Base-by-base conservation (phyloP, 2,329 filamentous ascomycete genomes). In the Apiospora marii region DNA sequence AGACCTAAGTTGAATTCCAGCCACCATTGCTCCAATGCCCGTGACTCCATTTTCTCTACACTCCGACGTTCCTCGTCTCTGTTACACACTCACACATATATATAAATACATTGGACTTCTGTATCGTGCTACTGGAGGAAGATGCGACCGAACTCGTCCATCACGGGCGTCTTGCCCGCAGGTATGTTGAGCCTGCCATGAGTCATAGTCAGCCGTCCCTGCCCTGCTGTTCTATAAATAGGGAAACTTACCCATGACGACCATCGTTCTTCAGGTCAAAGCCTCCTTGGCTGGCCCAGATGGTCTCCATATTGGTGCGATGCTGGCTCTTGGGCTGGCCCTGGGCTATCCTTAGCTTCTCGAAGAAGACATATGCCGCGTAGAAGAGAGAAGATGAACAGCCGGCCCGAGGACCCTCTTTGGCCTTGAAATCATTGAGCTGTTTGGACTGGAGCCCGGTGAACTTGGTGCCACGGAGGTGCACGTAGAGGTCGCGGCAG, bases 321-420 rank as follows among this genome's bases (percentile, higher is more conserved):
- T 87, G 84, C 74, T 85, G 84, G 34, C 78, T 84, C 83, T 90
- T 90, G 24, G 85, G 82, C 80, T 87, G 89, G 0, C 82, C 81
- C 75, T 88, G 83, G 74, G 83, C 83, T 71, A 91, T 79, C n/a
- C 88, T 80, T 74, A 88, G 72, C 82, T 91, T 91, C 82, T 91
- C 88, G 75, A 91, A 91, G 77, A 86, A 90, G 37, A 89, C 85
- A 78, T 91, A 91, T 0, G 83, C 84, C 8, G 84, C 84, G 75
- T 91, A 90, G 76, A 86, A 91, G 3, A 87, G 80, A 6, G 75
- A 74, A 67, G 80, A 85, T 0, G 82, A 85, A 49, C 85, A 85
- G 0, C 89, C 88, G 0, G 81, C 79, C 22, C 77, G 79, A 0
- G 85, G 74, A 0, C 89, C 88, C 68, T 85, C 86, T 78, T 87